These are phyloP conservation scores for Heterobasidion occidentale DNA, from an alignment of 1,284 basidiomycete species.

Conservation along the genomic window DNA sequence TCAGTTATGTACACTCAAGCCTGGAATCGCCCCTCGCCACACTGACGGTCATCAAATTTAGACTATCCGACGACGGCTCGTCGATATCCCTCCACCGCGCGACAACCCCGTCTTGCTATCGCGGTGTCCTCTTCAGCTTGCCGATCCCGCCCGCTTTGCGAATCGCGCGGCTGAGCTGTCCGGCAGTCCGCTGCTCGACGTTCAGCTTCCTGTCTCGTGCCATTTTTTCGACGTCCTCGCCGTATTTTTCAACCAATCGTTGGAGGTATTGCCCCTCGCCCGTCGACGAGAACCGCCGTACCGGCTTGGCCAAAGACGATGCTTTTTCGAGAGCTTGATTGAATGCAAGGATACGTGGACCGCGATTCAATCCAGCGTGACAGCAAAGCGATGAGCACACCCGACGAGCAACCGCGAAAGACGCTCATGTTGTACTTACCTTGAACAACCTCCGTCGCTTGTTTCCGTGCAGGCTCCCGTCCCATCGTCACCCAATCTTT, in stretches of 20 bases:
- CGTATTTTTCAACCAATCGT: constrained; percentile 66
- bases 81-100: too few species aligned
- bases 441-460: constrained; percentile 22
- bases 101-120: not conserved
- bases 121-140: constrained; percentile 10
- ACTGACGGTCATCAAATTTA: constrained; percentile 4
- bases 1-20: not conserved
- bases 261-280: constrained; percentile 68
- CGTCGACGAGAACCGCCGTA: constrained; percentile 58
- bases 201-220: constrained; percentile 77
- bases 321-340: constrained; percentile 34
- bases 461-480: constrained; percentile 12
- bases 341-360: not conserved
- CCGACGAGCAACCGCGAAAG: not conserved
- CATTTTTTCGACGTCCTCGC: constrained; percentile 72
- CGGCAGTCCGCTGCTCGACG: constrained; percentile 79
- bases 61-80: constrained; percentile 2
- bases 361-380: not conserved
- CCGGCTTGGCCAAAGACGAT: constrained; percentile 32
- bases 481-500: constrained; percentile 25
- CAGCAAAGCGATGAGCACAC: constrained; percentile 4
- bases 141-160: constrained; percentile 38
- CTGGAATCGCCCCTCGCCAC: not conserved
- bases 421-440: constrained; percentile 17
- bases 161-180: constrained; percentile 66